A percentile compares a stretch with the other conserved stretches of the same genome.
Evolutionary conservation across 768 basidiomycete species (phyloP).

Genomic region (Suillus discolor): DNA sequence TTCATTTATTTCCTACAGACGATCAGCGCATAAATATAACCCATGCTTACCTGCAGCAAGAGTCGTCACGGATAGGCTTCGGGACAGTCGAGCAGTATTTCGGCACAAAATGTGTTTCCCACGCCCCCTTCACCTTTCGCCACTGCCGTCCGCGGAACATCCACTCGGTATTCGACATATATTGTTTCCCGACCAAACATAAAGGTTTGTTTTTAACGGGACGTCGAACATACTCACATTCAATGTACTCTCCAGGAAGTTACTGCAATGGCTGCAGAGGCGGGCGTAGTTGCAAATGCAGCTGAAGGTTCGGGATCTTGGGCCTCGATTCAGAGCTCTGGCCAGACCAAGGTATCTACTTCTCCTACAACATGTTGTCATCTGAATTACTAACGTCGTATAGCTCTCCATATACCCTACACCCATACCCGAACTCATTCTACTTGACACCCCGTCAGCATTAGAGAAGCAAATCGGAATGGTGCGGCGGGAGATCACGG

Average conservation of each 20-base stretch:
- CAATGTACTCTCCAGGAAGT: neutral
- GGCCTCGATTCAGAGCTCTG: neutral
- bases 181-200: neutral
- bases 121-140: neutral
- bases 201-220: neutral
- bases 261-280: neutral
- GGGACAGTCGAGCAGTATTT: slow-evolving; percentile 54
- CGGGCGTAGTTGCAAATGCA: neutral
- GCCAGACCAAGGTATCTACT: neutral
- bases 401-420: slow-evolving; percentile 68
- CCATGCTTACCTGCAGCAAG: slow-evolving; percentile 54
- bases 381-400: neutral
- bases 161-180: neutral
- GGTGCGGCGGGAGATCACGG: slow-evolving; percentile 61
- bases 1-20: slow-evolving; percentile 56
- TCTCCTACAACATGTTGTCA: neutral
- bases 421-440: slow-evolving; percentile 59
- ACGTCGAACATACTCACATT: neutral
- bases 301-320: slow-evolving; percentile 1
- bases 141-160: neutral
- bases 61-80: slow-evolving; percentile 76
- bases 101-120: neutral
- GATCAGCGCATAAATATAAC: neutral
- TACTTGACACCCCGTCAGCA: slow-evolving; percentile 73
- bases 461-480: slow-evolving; percentile 79